Percentiles rank a stretch among this genome's conserved stretches.
These are phyloP conservation scores for Eucalyptus polyanthemos DNA, from an alignment of 345 rosid genomes.

Conservation along the genomic window DNA sequence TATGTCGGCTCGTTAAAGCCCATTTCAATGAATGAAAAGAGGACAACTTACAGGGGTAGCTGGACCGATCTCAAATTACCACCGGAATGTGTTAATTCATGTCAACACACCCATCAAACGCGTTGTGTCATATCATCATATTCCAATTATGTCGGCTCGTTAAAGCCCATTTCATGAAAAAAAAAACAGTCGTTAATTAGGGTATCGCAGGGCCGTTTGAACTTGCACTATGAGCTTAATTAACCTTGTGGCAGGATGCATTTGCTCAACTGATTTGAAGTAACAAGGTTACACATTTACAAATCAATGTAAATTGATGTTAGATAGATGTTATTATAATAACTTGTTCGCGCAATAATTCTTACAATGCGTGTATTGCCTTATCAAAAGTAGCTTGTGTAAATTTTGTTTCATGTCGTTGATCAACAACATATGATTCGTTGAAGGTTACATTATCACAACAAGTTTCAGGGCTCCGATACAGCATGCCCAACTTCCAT, in stretches of 20 bases:
- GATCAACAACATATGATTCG: accelerated
- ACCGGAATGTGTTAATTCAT: neutral
- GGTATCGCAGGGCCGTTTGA: neutral
- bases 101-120: neutral
- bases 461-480: neutral
- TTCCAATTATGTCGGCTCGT: neutral
- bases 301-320: neutral
- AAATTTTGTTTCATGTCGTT: neutral
- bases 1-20: neutral
- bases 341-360: neutral
- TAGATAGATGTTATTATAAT: neutral
- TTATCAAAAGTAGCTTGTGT: neutral
- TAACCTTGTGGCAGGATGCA: neutral
- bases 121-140: neutral
- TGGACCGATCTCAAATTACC: neutral
- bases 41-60: neutral
- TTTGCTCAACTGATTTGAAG: neutral
- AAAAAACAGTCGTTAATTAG: neutral
- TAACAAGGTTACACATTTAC: neutral
- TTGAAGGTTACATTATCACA: neutral
- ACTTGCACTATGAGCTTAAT: neutral
- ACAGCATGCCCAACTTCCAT: neutral
- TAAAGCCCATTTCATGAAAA: neutral
- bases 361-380: neutral
- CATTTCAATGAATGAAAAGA: neutral